A percentile compares a stretch with the other conserved stretches of the same genome.
Evolutionary conservation across 768 basidiomycete genomes (phyloP).

Genomic region (Boletus rubescentipes): DNA sequence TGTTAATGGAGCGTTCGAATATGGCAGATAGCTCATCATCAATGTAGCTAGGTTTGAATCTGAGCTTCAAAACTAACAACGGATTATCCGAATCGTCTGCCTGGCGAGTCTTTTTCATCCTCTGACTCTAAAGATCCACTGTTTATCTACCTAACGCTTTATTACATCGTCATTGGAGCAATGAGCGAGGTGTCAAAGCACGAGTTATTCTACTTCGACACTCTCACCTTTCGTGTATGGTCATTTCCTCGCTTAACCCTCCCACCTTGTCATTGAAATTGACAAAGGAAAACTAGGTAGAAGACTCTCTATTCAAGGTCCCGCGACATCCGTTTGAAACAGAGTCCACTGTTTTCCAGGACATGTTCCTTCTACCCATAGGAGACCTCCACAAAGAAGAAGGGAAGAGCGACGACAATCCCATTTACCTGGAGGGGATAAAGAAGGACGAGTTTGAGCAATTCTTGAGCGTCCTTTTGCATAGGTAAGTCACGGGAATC

Average conservation of each 20-base stretch:
- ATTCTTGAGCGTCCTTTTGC: conserved; percentile 14
- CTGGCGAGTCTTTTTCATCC: too few relatives aligned
- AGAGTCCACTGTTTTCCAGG: conserved; percentile 19
- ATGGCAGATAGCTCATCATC: too few relatives aligned
- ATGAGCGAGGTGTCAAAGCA: neutral
- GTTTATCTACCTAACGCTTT: too few relatives aligned
- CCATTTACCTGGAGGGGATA: conserved; percentile 15
- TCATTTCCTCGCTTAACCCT: neutral
- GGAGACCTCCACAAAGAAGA: neutral
- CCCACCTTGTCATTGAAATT: neutral
- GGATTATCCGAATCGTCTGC: too few relatives aligned
- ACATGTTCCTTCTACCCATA: conserved; percentile 20
- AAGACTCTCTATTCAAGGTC: conserved; percentile 20
- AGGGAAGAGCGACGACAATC: conserved; percentile 13
- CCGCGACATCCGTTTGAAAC: conserved; percentile 16
- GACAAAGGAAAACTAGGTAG: conserved; percentile 13
- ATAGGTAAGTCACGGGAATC: conserved; percentile 2
- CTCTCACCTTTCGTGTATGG: conserved; percentile 16
- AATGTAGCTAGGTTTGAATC: too few relatives aligned
- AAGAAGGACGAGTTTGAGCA: conserved; percentile 17
- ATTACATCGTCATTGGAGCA: too few relatives aligned
- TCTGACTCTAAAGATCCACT: too few relatives aligned
- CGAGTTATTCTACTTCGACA: conserved; percentile 7
- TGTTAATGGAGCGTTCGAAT: too few relatives aligned
- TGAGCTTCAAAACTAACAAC: too few relatives aligned